Evolutionary conservation across 805 yeast species (phyloP).

Genomic region (Martiniozyma abietophila): DNA sequence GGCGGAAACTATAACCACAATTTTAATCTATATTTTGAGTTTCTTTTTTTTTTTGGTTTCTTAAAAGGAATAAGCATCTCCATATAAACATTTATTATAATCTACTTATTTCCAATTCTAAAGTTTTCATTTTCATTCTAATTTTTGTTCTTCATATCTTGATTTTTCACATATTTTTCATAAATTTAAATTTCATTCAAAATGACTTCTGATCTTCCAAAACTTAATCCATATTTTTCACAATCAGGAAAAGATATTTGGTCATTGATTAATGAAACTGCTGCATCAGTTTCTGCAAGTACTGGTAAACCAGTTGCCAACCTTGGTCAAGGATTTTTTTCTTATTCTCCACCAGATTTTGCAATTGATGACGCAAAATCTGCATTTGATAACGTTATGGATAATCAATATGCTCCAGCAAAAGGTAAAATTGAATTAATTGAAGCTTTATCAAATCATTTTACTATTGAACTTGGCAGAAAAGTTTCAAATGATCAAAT

Average conservation of each 20-base stretch:
- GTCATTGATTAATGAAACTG: conserved; percentile 92
- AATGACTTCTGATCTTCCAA: no score
- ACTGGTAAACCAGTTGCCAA: conserved; percentile 74
- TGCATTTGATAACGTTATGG: conserved; percentile 63
- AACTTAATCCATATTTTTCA: conserved; percentile 60
- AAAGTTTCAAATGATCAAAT: conserved; percentile 50
- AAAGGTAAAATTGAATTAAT: conserved; percentile 75
- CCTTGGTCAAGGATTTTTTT: conserved; percentile 95
- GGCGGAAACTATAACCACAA: no score
- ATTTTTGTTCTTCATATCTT: no score
- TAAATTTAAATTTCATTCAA: no score
- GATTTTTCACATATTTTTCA: no score
- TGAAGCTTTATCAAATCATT: conserved; percentile 59
- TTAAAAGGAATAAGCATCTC: no score
- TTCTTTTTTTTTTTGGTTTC: no score
- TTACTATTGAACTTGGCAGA: conserved; percentile 57
- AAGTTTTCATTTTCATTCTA: no score
- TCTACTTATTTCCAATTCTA: no score
- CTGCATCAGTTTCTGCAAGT: conserved; percentile 67
- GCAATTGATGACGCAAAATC: conserved; percentile 74
- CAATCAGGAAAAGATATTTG: conserved; percentile 83
- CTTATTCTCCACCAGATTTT: conserved; percentile 92
- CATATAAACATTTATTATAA: no score
- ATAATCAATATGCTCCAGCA: conserved; percentile 90
- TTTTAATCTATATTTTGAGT: no score